Evolutionary conservation across 192 early-diverging fungal genomes (phyloP).

Genomic region (Podila minutissima): DNA sequence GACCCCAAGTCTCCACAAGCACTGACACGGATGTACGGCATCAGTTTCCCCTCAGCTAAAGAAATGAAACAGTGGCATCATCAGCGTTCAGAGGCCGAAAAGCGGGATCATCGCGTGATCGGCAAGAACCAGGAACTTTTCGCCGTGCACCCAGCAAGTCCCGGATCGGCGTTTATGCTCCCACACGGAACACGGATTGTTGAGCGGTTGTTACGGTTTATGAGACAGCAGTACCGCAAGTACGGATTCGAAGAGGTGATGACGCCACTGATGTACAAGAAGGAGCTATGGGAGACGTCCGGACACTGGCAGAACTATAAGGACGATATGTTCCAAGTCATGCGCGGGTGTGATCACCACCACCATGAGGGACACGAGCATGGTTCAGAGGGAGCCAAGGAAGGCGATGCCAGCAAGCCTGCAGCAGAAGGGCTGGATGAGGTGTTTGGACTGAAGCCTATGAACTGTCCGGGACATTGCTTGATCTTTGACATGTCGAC

Average conservation of each 20-base stretch:
- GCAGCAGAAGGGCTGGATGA: constrained; percentile 57
- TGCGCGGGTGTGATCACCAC: constrained; percentile 51
- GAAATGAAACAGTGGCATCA: constrained; percentile 65
- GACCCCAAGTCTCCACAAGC: constrained; percentile 61
- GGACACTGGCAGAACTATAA: constrained; percentile 98
- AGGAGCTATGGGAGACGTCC: constrained; percentile 90
- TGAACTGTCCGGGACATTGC: constrained; percentile 99
- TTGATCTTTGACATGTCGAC: constrained; percentile 84
- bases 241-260: constrained; percentile 91
- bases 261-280: constrained; percentile 93
- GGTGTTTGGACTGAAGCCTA: constrained; percentile 91
- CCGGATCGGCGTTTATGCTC: constrained; percentile 80
- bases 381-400: neutral
- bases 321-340: constrained; percentile 90
- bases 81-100: constrained; percentile 60
- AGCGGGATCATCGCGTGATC: constrained; percentile 75
- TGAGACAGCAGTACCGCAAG: constrained; percentile 78
- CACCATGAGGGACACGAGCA: constrained; percentile 20
- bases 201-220: constrained; percentile 75
- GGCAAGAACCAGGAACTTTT: constrained; percentile 77
- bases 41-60: constrained; percentile 68
- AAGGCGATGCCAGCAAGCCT: neutral
- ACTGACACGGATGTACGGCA: constrained; percentile 77
- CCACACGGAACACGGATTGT: constrained; percentile 87
- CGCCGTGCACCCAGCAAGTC: constrained; percentile 74